Conservation (phyloP, 495 filamentous ascomycete species). For the Astrothelium macrocarpum region DNA sequence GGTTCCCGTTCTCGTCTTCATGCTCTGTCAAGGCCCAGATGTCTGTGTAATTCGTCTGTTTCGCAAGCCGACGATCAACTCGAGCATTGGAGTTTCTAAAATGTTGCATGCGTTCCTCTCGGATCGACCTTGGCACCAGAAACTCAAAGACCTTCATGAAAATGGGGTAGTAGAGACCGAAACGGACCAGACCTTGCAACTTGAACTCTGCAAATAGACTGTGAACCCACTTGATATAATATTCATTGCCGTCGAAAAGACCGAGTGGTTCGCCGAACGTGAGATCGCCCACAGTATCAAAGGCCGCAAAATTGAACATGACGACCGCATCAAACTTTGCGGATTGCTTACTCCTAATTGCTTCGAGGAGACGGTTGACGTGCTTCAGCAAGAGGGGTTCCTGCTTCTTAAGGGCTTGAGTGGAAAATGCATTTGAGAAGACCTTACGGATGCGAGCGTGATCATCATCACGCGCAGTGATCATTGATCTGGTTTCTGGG, state of each 20-base stretch:
- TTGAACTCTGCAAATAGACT: conserved; percentile 6
- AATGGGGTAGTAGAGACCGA: conserved; percentile 8
- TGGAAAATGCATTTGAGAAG: conserved; percentile 22
- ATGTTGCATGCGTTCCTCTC: conserved; percentile 9
- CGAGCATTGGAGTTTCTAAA: conserved; percentile 6
- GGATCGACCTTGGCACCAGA: conserved; percentile 10
- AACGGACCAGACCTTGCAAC: neutral
- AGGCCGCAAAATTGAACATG: conserved; percentile 13
- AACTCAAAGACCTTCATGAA: conserved; percentile 4
- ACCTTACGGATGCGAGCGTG: conserved; percentile 19
- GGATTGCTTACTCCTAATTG: neutral
- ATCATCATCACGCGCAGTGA: conserved; percentile 14
- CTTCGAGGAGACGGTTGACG: conserved; percentile 11
- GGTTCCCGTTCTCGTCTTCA: conserved; percentile 8
- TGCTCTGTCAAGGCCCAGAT: conserved; percentile 14
- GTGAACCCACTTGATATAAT: conserved; percentile 8
- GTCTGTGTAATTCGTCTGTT: conserved; percentile 6
- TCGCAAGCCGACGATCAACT: conserved; percentile 12
- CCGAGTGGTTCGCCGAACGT: conserved; percentile 14
- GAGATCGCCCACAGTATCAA: conserved; percentile 17
- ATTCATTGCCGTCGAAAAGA: conserved; percentile 11
- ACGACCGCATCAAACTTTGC: conserved; percentile 19
- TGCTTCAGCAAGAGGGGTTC: conserved; percentile 21
- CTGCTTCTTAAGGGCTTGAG: conserved; percentile 22
- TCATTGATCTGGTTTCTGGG: neutral